Evolutionary conservation across 805 yeast species (phyloP).

Genomic region (Scheffersomyces ergatensis): DNA sequence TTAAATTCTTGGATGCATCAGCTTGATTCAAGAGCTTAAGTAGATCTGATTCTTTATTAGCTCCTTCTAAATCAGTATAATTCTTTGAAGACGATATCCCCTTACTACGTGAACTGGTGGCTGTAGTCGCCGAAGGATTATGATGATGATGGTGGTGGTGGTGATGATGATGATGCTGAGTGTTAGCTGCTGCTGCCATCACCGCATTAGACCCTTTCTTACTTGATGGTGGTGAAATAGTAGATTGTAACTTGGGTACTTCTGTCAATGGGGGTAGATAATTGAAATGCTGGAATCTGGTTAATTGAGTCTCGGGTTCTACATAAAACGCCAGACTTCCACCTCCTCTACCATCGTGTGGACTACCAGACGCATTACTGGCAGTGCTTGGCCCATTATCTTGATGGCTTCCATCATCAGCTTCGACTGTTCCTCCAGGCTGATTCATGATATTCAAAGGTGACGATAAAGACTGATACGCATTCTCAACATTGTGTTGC

Average conservation of each 20-base stretch:
- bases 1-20: slow-evolving; percentile 1
- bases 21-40: slow-evolving; percentile 41
- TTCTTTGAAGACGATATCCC: background rate
- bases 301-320: slow-evolving; percentile 53
- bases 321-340: slow-evolving; percentile 8
- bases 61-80: background rate
- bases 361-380: slow-evolving; percentile 1
- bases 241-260: slow-evolving; percentile 66
- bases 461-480: background rate
- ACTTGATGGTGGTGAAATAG: slow-evolving; percentile 42
- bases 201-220: slow-evolving; percentile 12
- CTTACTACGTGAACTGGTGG: background rate
- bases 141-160: slow-evolving; percentile 23
- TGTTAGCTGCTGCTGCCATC: slow-evolving; percentile 2
- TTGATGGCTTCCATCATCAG: background rate
- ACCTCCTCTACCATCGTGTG: slow-evolving; percentile 1
- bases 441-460: background rate
- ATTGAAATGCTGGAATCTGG: slow-evolving; percentile 69
- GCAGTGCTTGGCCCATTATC: background rate
- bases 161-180: slow-evolving; percentile 28
- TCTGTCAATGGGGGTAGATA: slow-evolving; percentile 69
- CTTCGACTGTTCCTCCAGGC: background rate
- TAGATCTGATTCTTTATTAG: slow-evolving; percentile 39
- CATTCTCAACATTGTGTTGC: background rate
- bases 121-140: too few relatives aligned